These are phyloP conservation scores for Aspergillus campestris DNA, from an alignment of 495 filamentous ascomycete genomes.

Conservation along the genomic window DNA sequence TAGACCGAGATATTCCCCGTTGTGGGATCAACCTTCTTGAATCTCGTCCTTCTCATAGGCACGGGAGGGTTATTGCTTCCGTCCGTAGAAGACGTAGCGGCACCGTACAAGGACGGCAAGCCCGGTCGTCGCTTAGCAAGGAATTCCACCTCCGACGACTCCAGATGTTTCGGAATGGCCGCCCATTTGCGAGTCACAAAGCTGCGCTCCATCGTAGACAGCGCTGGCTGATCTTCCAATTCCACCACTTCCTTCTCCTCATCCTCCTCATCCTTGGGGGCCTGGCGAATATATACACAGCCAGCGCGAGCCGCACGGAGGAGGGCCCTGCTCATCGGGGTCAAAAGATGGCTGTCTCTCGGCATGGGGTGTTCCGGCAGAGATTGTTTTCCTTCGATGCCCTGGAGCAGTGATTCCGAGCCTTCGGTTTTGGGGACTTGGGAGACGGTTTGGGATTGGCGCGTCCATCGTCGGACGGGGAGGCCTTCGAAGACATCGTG, in stretches of 20 bases:
- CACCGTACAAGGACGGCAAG: slow-evolving; percentile 47
- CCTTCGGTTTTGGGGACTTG: slow-evolving; percentile 52
- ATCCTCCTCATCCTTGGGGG: slow-evolving; percentile 32
- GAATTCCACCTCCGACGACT: slow-evolving; percentile 68
- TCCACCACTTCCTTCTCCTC: slow-evolving; percentile 45
- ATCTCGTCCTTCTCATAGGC: slow-evolving; percentile 63
- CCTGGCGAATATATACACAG: slow-evolving; percentile 49
- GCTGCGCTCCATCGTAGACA: slow-evolving; percentile 38
- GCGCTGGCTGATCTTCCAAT: slow-evolving; percentile 28
- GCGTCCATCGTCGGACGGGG: slow-evolving; percentile 86
- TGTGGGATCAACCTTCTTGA: slow-evolving; percentile 64
- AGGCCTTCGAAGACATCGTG: slow-evolving; percentile 95
- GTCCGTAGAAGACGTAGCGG: slow-evolving; percentile 35
- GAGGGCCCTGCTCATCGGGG: slow-evolving; percentile 72
- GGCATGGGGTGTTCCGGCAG: slow-evolving; percentile 66
- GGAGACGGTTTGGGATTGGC: slow-evolving; percentile 59
- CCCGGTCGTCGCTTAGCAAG: slow-evolving; percentile 82
- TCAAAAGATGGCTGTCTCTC: slow-evolving; percentile 73
- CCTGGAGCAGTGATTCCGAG: slow-evolving; percentile 40
- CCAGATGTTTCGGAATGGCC: slow-evolving; percentile 64
- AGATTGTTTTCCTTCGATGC: slow-evolving; percentile 41
- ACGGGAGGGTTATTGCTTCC: slow-evolving; percentile 31
- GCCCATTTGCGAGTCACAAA: slow-evolving; percentile 74
- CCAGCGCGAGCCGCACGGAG: slow-evolving; percentile 74
- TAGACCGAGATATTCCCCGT: slow-evolving; percentile 69